Evolutionary conservation across 148 eudicot genomes (phyloP).

Genomic region (Dianthus caryophyllus): DNA sequence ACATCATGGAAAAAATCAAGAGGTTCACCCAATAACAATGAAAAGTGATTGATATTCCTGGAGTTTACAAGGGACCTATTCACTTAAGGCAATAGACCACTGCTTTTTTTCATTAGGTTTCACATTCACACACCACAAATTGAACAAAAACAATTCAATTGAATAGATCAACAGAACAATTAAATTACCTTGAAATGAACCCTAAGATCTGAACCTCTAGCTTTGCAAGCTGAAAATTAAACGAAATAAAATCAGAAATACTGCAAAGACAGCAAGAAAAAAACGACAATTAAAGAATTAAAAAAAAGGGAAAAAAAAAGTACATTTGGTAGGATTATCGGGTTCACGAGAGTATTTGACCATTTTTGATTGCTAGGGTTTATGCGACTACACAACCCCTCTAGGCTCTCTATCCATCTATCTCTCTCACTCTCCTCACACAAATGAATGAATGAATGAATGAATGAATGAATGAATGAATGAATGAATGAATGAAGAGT

Average conservation of each 20-base stretch:
- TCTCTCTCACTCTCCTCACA: constrained; percentile 10
- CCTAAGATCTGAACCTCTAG: constrained; percentile 71
- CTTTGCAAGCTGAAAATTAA: constrained; percentile 62
- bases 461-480: too few species aligned
- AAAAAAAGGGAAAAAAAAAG: neutral
- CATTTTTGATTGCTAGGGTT: constrained; percentile 18
- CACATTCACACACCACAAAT: neutral
- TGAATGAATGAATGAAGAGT: too few species aligned
- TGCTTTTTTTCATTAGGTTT: constrained; percentile 55
- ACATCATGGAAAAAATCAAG: constrained; percentile 20
- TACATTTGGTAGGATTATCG: constrained; percentile 75
- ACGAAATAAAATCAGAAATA: neutral
- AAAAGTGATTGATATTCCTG: constrained; percentile 46
- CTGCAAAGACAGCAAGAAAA: neutral
- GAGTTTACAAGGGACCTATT: too few species aligned
- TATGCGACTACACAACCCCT: neutral
- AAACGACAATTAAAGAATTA: neutral
- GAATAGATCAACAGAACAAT: too few species aligned
- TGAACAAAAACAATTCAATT: too few species aligned
- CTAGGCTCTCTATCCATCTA: too few species aligned
- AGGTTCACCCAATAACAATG: constrained; percentile 60
- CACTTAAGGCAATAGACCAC: constrained; percentile 34
- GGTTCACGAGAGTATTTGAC: constrained; percentile 72
- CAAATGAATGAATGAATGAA: neutral
- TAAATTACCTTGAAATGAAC: constrained; percentile 83